These are phyloP conservation scores for Cyphellophora europaea DNA, from an alignment of 2,329 filamentous ascomycete species.

Conservation along the genomic window DNA sequence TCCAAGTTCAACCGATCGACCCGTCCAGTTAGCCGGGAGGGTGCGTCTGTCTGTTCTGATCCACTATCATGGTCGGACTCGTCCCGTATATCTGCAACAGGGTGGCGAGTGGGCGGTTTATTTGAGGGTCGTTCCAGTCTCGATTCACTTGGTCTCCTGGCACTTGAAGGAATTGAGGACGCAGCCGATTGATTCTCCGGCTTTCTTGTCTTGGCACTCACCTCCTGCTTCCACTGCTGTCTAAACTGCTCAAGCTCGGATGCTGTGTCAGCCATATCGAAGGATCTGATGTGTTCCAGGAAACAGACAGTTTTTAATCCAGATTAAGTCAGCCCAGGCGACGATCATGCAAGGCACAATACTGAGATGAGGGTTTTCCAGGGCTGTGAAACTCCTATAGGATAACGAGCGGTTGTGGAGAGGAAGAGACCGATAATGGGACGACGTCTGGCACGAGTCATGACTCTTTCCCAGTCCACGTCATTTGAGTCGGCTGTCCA, in stretches of 20 bases:
- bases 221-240: conserved; percentile 76
- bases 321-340: no score
- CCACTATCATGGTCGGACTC: conserved; percentile 23
- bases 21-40: conserved; percentile 21
- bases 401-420: no score
- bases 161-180: conserved; percentile 4
- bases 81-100: conserved; percentile 28
- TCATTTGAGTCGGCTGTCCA: no score
- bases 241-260: conserved; percentile 66
- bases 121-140: conserved; percentile 19
- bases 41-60: conserved; percentile 8
- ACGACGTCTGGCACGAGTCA: no score
- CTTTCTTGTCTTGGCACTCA: conserved; percentile 38
- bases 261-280: conserved; percentile 11
- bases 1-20: conserved; percentile 26
- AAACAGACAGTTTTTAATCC: no score
- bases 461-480: no score
- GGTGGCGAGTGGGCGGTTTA: conserved; percentile 31
- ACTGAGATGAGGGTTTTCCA: no score
- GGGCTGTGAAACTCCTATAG: no score
- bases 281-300: no score
- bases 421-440: no score
- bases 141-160: conserved; percentile 9
- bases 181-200: conserved; percentile 5
- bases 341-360: no score